Evolutionary conservation across 2,329 filamentous ascomycete species (phyloP), one percentile per base, ranked within the genome.

Genomic region (Cercospora sp.): DNA sequence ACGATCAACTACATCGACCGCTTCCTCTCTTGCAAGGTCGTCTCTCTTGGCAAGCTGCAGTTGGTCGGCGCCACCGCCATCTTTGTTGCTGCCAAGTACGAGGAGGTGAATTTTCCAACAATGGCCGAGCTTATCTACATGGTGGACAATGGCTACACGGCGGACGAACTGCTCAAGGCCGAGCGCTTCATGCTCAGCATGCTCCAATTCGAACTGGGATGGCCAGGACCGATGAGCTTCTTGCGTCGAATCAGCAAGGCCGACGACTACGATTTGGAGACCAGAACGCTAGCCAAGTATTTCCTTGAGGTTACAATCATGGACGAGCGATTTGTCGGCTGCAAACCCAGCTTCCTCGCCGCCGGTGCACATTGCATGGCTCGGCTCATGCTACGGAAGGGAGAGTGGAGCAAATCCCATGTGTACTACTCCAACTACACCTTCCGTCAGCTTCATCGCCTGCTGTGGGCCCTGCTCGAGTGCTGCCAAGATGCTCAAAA

Each of bases 191-290:
- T 99, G 94, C 87, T 99, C 62, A 96, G 89, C 80, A 97, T 97
- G 90, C 88, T 99, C 64, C 88, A 93, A 75, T 99, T 97, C 78
- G 93, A 97, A 81, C 88, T 99, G 64, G 95, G 95, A 63, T 98
- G 93, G 91, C 95, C 95, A n/a, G 95, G 95, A 53, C 95, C 95
- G 1, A 97, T 99, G 94, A 97, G 93, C 83, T 99, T 99, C 82
- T 85, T 99, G 70, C 89, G 95, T 69, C 90, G 94, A 66, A 95
- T 98, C 81, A 98, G 94, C 89, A 98, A 98, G 83, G 95, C 95
- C 13, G 95, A 99, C 78, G 93, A 97, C 77, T 99, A 98, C 77
- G 94, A 99, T 77, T 84, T 97, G 58, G 94, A 99, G 82, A 97
- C 94, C 10, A 88, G 95, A 43, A 98, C 95, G 5, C 84, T 99